phyloP scores from a whole-genome alignment of 2,329 filamentous ascomycete genomes.

The Trichoderma sp. region DNA sequence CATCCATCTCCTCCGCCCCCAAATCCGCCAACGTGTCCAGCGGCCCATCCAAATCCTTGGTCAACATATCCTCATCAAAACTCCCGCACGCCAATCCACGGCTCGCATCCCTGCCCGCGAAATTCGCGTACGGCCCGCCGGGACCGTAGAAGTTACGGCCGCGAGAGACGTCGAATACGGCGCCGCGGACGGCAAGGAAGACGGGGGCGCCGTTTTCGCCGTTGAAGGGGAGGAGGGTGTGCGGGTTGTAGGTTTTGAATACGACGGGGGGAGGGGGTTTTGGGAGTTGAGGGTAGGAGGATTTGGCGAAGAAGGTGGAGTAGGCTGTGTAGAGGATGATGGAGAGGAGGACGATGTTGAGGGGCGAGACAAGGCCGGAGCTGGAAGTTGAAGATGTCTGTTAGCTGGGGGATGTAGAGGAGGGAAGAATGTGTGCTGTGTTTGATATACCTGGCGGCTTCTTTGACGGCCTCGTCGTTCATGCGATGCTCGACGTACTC shows the following conservation, averaged over 20 bases:
- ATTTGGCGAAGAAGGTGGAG: conserved; percentile 49
- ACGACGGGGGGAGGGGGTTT: conserved; percentile 57
- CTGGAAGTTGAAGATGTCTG: conserved; percentile 26
- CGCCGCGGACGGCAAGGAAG: conserved; percentile 86
- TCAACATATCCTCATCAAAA: conserved; percentile 95
- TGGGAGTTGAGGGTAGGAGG: conserved; percentile 47
- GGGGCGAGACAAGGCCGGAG: conserved; percentile 54
- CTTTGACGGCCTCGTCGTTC: conserved; percentile 51
- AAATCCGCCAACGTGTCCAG: conserved; percentile 74
- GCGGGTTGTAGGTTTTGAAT: conserved; percentile 71
- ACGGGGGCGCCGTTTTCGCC: conserved; percentile 72
- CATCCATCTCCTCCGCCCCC: conserved; percentile 73
- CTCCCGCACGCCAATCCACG: conserved; percentile 85
- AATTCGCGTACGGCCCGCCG: conserved; percentile 92
- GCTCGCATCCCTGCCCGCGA: conserved; percentile 87
- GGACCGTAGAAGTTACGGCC: conserved; percentile 96
- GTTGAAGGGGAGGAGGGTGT: conserved; percentile 80
- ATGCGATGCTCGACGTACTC: conserved; percentile 58
- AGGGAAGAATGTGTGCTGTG: neutral
- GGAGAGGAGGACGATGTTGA: conserved; percentile 60
- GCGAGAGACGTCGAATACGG: conserved; percentile 83
- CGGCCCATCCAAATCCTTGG: conserved; percentile 80
- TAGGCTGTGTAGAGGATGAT: conserved; percentile 60
- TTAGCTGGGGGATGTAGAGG: neutral
- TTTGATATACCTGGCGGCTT: conserved; percentile 35